A percentile compares a stretch with the other conserved stretches of the same genome.
Evolutionary conservation across 2,329 filamentous ascomycete species (phyloP).

Genomic region (Trichoderma polysporum): DNA sequence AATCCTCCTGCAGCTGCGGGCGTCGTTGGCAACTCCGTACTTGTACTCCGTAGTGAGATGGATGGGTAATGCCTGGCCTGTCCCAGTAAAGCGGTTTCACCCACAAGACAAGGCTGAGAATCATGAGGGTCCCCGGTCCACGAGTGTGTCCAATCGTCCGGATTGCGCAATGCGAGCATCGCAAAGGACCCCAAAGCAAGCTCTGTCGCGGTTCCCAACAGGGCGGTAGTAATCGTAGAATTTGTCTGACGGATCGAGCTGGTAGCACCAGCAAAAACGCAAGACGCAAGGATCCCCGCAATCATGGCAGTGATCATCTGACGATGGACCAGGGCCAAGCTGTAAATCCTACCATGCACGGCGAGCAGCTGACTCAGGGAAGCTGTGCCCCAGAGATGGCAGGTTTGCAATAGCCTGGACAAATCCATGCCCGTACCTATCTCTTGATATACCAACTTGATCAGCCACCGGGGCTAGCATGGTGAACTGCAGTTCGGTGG

Average conservation of each 20-base stretch:
- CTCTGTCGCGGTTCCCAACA: not conserved
- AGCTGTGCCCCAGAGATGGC: slow-evolving; percentile 13
- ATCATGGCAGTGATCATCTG: slow-evolving; percentile 12
- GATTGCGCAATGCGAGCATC: not conserved
- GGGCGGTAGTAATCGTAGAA: slow-evolving; percentile 9
- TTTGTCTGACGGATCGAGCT: slow-evolving; percentile 4
- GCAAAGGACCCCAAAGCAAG: not conserved
- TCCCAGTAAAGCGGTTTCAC: not conserved
- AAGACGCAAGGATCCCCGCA: slow-evolving; percentile 19
- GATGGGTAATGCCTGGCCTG: not conserved
- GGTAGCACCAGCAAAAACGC: not conserved
- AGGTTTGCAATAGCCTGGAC: not conserved
- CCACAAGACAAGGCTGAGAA: slow-evolving; percentile 7
- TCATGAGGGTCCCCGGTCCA: not conserved
- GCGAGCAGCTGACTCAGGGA: slow-evolving; percentile 11
- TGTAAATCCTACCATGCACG: slow-evolving; percentile 18
- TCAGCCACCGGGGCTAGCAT: slow-evolving; percentile 11
- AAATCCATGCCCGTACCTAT: slow-evolving; percentile 4
- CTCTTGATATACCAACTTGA: not conserved
- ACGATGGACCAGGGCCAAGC: slow-evolving; percentile 12
- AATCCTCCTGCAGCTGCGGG: slow-evolving; percentile 13
- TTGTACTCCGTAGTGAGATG: not conserved
- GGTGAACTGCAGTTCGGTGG: not conserved
- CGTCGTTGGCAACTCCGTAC: not conserved
- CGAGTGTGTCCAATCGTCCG: not conserved